A percentile compares a stretch with the other conserved stretches of the same genome.
phyloP scores from a whole-genome alignment of 2,329 filamentous ascomycete genomes.

The Huntiella omanensis region DNA sequence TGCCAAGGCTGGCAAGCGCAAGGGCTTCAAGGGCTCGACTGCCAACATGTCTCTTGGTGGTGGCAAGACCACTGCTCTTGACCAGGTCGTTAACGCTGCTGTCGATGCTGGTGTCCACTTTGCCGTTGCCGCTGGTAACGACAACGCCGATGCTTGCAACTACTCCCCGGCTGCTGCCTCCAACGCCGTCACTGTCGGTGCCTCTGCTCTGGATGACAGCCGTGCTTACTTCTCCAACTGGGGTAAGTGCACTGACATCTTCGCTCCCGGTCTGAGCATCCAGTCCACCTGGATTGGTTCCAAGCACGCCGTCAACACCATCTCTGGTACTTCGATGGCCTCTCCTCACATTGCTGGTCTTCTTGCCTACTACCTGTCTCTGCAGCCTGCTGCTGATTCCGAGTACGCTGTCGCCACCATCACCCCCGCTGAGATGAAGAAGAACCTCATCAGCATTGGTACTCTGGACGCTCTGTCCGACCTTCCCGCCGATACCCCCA shows the following conservation, averaged over 20 bases:
- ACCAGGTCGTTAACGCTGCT: conserved; percentile 83
- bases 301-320: conserved; percentile 93
- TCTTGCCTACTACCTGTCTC: conserved; percentile 91
- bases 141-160: conserved; percentile 97
- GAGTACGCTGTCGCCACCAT: conserved; percentile 79
- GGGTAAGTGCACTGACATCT: conserved; percentile 98
- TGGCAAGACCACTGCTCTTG: conserved; percentile 85
- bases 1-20: conserved; percentile 72
- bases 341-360: conserved; percentile 94
- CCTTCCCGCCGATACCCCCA: conserved; percentile 70
- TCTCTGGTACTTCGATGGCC: conserved; percentile 98
- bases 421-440: conserved; percentile 87
- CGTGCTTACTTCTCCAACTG: conserved; percentile 99
- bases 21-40: conserved; percentile 97
- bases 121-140: conserved; percentile 93
- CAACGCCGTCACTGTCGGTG: conserved; percentile 89
- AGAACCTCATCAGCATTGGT: conserved; percentile 63
- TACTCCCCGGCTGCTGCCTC: conserved; percentile 90
- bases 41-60: conserved; percentile 99
- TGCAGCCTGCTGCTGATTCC: conserved; percentile 78
- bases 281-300: conserved; percentile 96
- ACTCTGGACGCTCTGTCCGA: conserved; percentile 63
- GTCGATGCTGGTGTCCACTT: conserved; percentile 89
- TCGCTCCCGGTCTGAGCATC: conserved; percentile 91
- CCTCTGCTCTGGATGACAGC: conserved; percentile 80